Percentiles rank a stretch among this genome's conserved stretches.
Conservation (phyloP, 257 asterid genomes). For the Penstemon eatonii region DNA sequence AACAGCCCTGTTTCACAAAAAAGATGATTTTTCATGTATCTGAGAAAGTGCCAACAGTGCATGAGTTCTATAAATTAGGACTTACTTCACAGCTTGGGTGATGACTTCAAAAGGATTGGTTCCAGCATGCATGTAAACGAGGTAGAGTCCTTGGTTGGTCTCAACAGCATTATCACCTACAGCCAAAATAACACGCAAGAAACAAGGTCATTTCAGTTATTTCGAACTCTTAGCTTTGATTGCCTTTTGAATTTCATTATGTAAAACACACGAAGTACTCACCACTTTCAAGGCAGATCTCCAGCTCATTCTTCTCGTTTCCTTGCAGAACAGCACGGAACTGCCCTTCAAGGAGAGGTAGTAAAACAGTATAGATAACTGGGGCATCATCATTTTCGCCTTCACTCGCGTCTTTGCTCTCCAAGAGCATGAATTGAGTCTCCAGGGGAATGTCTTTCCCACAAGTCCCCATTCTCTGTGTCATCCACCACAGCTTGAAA, state of each 20-base stretch:
- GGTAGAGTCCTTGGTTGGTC: constrained; percentile 87
- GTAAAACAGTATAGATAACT: constrained; percentile 76
- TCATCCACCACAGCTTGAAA: constrained; percentile 99
- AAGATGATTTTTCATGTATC: not conserved
- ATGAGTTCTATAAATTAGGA: not conserved
- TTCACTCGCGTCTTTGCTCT: constrained; percentile 72
- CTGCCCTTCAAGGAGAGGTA: constrained; percentile 95
- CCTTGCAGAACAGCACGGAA: constrained; percentile 99
- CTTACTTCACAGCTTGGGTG: constrained; percentile 91
- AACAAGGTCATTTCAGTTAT: constrained; percentile 32
- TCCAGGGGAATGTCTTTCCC: constrained; percentile 90
- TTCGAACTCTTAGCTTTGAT: constrained; percentile 16
- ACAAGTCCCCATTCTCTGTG: constrained; percentile 92
- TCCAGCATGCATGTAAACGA: constrained; percentile 91
- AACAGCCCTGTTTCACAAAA: constrained; percentile 59
- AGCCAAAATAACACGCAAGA: constrained; percentile 33
- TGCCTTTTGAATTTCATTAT: not conserved
- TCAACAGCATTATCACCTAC: constrained; percentile 88
- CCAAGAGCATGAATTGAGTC: constrained; percentile 95
- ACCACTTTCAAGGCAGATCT: constrained; percentile 99
- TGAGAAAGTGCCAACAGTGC: not conserved
- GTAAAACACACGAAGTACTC: constrained; percentile 35
- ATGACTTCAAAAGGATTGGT: constrained; percentile 91
- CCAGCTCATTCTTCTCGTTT: constrained; percentile 76
- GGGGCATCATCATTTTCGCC: constrained; percentile 60